Conservation (phyloP, 768 basidiomycete genomes). For the Xerocomus spinulosus region DNA sequence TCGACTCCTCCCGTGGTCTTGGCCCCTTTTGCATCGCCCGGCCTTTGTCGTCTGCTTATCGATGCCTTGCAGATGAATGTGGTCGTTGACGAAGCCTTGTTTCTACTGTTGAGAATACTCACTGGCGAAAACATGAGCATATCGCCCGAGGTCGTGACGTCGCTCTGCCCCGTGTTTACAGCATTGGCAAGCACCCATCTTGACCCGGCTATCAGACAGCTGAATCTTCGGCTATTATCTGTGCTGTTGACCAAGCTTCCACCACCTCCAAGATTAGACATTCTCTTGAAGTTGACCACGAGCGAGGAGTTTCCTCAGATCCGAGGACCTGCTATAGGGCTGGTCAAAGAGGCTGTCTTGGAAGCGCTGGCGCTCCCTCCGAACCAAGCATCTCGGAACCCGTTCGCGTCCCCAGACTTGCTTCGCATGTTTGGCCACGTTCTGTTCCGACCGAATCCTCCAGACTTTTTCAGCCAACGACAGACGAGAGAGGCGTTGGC, state of each 20-base stretch:
- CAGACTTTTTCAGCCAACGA: constrained; percentile 41
- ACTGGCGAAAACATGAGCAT: constrained; percentile 18
- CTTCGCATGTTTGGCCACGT: constrained; percentile 56
- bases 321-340: constrained; percentile 60
- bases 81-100: constrained; percentile 57
- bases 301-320: constrained; percentile 58
- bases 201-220: constrained; percentile 52
- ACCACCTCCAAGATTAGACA: constrained; percentile 45
- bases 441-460: constrained; percentile 54
- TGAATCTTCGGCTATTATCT: constrained; percentile 57
- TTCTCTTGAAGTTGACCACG: constrained; percentile 50
- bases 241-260: constrained; percentile 47
- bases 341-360: constrained; percentile 64
- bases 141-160: constrained; percentile 42
- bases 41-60: constrained; percentile 41
- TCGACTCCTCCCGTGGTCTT: constrained; percentile 14
- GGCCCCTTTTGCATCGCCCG: constrained; percentile 8
- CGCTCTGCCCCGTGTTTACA: constrained; percentile 49
- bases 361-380: constrained; percentile 39
- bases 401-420: constrained; percentile 54
- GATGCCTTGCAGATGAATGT: constrained; percentile 50
- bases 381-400: constrained; percentile 23
- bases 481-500: constrained; percentile 44
- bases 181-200: constrained; percentile 59
- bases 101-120: constrained; percentile 42